phyloP scores from a whole-genome alignment of 2,329 filamentous ascomycete genomes.

The Orbilia quercus region DNA sequence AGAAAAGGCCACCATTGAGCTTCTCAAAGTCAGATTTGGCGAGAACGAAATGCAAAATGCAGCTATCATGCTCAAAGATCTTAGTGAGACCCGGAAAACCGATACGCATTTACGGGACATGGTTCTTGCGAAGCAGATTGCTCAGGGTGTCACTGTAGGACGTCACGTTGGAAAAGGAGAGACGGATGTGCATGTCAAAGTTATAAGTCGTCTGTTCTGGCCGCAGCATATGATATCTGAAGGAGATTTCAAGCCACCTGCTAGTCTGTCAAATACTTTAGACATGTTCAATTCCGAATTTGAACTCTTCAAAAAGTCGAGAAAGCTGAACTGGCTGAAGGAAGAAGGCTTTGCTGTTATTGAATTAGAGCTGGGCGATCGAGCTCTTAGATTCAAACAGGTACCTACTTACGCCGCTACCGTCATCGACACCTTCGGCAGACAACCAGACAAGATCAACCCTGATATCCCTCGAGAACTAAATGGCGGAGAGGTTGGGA shows the following conservation, averaged over 20 bases:
- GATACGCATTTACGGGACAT: constrained; percentile 72
- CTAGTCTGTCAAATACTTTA: constrained; percentile 70
- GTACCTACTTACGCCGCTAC: constrained; percentile 87
- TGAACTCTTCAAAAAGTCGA: constrained; percentile 80
- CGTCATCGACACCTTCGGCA: constrained; percentile 84
- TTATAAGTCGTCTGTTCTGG: constrained; percentile 94
- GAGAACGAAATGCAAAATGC: constrained; percentile 87
- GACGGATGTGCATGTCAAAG: constrained; percentile 77
- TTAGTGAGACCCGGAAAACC: constrained; percentile 81
- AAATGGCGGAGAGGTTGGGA: constrained; percentile 59
- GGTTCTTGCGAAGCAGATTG: constrained; percentile 57
- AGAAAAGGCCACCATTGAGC: constrained; percentile 82
- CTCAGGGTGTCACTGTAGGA: constrained; percentile 59
- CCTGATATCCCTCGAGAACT: constrained; percentile 68
- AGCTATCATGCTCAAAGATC: constrained; percentile 96
- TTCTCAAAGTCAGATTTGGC: constrained; percentile 89
- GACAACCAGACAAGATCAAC: constrained; percentile 62
- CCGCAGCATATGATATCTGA: constrained; percentile 66
- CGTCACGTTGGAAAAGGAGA: constrained; percentile 60
- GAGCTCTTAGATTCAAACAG: constrained; percentile 75
- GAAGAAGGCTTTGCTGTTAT: constrained; percentile 82
- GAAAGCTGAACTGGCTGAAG: constrained; percentile 89
- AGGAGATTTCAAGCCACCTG: constrained; percentile 66
- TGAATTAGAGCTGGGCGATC: constrained; percentile 83
- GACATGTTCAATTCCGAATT: constrained; percentile 79